phyloP scores from a whole-genome alignment of 352 stramenopile genomes.

The Phytophthora colocasiae region DNA sequence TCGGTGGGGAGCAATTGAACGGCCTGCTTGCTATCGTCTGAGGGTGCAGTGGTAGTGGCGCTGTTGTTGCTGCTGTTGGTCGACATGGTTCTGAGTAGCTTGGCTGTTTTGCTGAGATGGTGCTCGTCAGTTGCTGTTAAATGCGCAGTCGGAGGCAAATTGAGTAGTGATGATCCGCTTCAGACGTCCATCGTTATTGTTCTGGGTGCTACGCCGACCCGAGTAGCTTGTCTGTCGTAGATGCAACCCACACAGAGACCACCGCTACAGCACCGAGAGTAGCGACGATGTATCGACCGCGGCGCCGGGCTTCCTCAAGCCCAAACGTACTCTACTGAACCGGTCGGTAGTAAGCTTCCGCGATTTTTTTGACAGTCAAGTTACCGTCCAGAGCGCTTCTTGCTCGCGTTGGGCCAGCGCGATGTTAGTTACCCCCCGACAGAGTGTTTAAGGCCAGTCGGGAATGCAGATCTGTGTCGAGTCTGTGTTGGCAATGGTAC shows the following conservation, averaged over 20 bases:
- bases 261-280: slow-evolving; percentile 38
- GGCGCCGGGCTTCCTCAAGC: slow-evolving; percentile 32
- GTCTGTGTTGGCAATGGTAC: neutral
- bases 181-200: slow-evolving; percentile 30
- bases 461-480: slow-evolving; percentile 13
- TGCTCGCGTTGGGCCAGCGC: slow-evolving; percentile 19
- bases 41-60: slow-evolving; percentile 13
- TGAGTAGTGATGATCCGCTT: slow-evolving; percentile 40
- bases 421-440: slow-evolving; percentile 29
- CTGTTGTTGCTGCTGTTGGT: slow-evolving; percentile 30
- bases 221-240: slow-evolving; percentile 16
- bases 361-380: slow-evolving; percentile 42
- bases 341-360: slow-evolving; percentile 14
- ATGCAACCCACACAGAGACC: slow-evolving; percentile 25
- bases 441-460: slow-evolving; percentile 10
- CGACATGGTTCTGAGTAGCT: slow-evolving; percentile 18
- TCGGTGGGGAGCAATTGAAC: slow-evolving; percentile 47
- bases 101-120: slow-evolving; percentile 32
- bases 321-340: slow-evolving; percentile 50
- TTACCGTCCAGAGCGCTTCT: slow-evolving; percentile 42
- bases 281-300: slow-evolving; percentile 40
- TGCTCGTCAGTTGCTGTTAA: slow-evolving; percentile 22
- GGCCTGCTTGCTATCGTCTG: slow-evolving; percentile 20
- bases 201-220: slow-evolving; percentile 25
- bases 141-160: slow-evolving; percentile 39